A percentile compares a stretch with the other conserved stretches of the same genome.
phyloP scores from a whole-genome alignment of 768 basidiomycete species.

The Cytidiella melzeri region DNA sequence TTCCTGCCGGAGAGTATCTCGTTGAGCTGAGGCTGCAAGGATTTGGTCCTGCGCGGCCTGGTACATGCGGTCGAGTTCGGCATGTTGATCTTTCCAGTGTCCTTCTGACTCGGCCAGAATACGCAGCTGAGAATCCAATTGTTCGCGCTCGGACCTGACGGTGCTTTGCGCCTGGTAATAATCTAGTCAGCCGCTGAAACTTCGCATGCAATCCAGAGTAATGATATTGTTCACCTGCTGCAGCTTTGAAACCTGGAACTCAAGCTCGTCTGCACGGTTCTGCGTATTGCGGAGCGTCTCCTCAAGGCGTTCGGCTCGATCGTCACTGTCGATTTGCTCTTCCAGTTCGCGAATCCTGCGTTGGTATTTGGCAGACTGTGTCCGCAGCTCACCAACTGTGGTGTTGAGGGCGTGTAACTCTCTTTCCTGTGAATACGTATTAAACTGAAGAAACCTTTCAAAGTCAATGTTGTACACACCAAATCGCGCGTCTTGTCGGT shows the following conservation, averaged over 20 bases:
- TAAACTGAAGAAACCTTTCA: neutral
- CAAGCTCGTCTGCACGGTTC: slow-evolving; percentile 76
- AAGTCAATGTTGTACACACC: slow-evolving; percentile 26
- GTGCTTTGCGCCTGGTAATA: slow-evolving; percentile 43
- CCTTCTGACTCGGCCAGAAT: slow-evolving; percentile 36
- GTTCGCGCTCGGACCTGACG: slow-evolving; percentile 58
- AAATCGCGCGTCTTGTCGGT: slow-evolving; percentile 46
- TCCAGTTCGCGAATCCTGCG: slow-evolving; percentile 65
- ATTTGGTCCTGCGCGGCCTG: slow-evolving; percentile 38
- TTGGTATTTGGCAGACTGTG: slow-evolving; percentile 47
- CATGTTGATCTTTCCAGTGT: slow-evolving; percentile 43
- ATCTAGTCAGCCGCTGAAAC: slow-evolving; percentile 8
- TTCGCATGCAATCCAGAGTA: neutral
- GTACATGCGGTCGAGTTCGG: slow-evolving; percentile 38
- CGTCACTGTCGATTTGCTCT: slow-evolving; percentile 80
- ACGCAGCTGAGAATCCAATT: slow-evolving; percentile 42
- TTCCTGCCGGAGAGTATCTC: slow-evolving; percentile 42
- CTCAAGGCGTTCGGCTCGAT: slow-evolving; percentile 72
- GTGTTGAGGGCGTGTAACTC: slow-evolving; percentile 63
- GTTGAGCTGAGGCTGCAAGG: slow-evolving; percentile 37
- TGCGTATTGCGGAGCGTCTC: slow-evolving; percentile 70
- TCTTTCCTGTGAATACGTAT: slow-evolving; percentile 50
- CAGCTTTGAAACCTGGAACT: slow-evolving; percentile 73
- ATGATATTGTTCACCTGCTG: slow-evolving; percentile 51
- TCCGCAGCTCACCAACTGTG: slow-evolving; percentile 44